Conservation (phyloP, 2,329 filamentous ascomycete genomes). For the Botrytis deweyae region DNA sequence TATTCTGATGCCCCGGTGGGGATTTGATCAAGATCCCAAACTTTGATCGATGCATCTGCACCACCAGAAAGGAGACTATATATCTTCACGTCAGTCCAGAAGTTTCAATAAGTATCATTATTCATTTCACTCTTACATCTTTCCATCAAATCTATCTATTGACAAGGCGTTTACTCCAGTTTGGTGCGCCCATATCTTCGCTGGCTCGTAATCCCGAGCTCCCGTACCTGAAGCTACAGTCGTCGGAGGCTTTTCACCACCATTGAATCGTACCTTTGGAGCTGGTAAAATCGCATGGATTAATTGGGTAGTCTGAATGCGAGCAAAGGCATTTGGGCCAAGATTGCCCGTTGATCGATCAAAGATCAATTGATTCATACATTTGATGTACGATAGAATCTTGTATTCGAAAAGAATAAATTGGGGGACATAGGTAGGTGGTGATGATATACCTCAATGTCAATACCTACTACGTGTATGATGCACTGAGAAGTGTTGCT, state of each 20-base stretch:
- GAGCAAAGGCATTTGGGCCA: conserved; percentile 61
- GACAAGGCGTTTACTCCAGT: conserved; percentile 77
- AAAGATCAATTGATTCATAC: conserved; percentile 76
- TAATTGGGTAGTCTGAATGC: conserved; percentile 63
- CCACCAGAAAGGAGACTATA: conserved; percentile 77
- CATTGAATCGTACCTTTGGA: conserved; percentile 68
- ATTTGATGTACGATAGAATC: conserved; percentile 42
- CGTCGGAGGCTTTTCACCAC: conserved; percentile 46
- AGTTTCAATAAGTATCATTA: not conserved
- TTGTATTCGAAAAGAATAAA: not conserved
- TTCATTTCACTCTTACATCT: conserved; percentile 53
- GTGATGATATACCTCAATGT: not conserved
- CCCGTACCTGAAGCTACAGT: conserved; percentile 2
- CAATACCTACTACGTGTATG: not conserved
- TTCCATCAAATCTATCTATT: conserved; percentile 74
- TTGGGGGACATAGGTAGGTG: not conserved
- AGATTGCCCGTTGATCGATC: conserved; percentile 72
- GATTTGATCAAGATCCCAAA: conserved; percentile 80
- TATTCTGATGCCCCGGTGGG: conserved; percentile 42
- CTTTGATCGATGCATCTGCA: conserved; percentile 76
- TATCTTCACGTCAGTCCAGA: not conserved
- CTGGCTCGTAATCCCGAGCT: conserved; percentile 6
- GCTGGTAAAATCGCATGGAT: conserved; percentile 68
- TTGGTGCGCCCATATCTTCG: conserved; percentile 61
- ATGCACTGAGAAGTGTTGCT: not conserved